phyloP scores from a whole-genome alignment of 768 basidiomycete genomes.

The Tricholoma matsutake region DNA sequence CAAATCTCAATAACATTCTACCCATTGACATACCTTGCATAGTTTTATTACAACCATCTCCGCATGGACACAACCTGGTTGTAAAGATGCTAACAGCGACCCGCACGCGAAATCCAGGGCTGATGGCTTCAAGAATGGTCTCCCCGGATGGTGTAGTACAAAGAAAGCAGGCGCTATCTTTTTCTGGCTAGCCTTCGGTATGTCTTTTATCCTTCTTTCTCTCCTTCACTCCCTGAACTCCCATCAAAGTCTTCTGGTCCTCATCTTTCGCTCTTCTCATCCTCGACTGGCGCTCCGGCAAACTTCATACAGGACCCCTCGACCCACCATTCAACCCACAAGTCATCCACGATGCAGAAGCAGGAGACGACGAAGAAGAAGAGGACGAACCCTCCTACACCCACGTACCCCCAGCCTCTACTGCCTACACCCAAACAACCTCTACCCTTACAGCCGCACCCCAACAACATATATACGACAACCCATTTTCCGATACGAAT shows the following conservation, averaged over 20 bases:
- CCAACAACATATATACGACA: constrained; percentile 30
- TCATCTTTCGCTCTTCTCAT: constrained; percentile 64
- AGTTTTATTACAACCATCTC: constrained; percentile 78
- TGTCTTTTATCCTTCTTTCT: constrained; percentile 19
- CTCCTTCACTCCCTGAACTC: neutral
- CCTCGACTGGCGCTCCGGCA: constrained; percentile 75
- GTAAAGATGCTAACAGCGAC: constrained; percentile 80
- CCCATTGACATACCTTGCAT: constrained; percentile 5
- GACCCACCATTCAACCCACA: constrained; percentile 78
- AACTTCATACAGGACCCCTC: constrained; percentile 48
- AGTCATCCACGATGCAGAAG: constrained; percentile 42
- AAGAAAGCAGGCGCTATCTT: constrained; percentile 91
- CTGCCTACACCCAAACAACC: constrained; percentile 15
- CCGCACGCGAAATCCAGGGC: constrained; percentile 68
- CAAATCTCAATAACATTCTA: constrained; percentile 4
- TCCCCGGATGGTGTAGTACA: constrained; percentile 85
- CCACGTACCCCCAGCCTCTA: constrained; percentile 41
- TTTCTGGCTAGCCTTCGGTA: constrained; percentile 83
- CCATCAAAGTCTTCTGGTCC: constrained; percentile 65
- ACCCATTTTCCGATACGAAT: constrained; percentile 57
- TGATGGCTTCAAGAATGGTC: constrained; percentile 59
- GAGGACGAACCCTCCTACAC: constrained; percentile 53
- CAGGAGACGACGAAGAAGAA: constrained; percentile 51
- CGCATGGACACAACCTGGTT: constrained; percentile 87
- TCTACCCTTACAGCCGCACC: constrained; percentile 17